Evolutionary conservation across 192 early-diverging fungal species (phyloP), one percentile per base, ranked within the genome.

Genomic region (Podila clonocystis): DNA sequence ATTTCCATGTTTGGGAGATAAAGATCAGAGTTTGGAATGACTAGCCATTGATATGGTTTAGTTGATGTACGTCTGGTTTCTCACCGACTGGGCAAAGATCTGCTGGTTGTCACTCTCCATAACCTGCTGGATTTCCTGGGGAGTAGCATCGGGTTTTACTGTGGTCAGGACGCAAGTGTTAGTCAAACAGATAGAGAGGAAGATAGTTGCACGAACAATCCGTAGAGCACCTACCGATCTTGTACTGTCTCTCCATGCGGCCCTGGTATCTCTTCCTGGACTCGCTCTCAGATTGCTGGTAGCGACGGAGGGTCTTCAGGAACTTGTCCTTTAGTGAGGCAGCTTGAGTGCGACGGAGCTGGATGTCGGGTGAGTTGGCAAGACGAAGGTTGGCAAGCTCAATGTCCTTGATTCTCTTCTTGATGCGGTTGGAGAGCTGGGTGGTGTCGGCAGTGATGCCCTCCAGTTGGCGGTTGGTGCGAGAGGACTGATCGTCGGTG

Each of bases 181-280:
- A n/a, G 9, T n/a, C 34, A 26, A 49, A 34, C 11, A 22, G 49
- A 6, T 1, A 24, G 26, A 34, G 26, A 17, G 28, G 45, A 31
- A 83, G 29, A 33, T 9, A 30, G 4, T 50, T n/a, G 3, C 49
- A 26, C 30, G 12, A 28, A 52, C 9, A 19, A 15, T 33, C 52
- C 28, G 29, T 24, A 7, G 20, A 9, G 49, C 17, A 45, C 82
- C 70, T 77, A 94, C 94, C 94, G 85, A 97, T 94, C 62, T 91
- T 86, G 82, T 91, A 92, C 68, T 97, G 95, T 72, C 93, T 82
- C 75, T 95, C 93, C 87, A 97, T 86, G 58, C 94, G 82, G 58
- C 91, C 89, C 68, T 94, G 90, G 78, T 94, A 96, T 83, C 95
- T 95, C 64, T 91, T 89, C 62, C 95, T 91, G 70, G 93, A 95